phyloP scores from a whole-genome alignment of 2,329 filamentous ascomycete genomes.

The Magnaporthiopsis poae region DNA sequence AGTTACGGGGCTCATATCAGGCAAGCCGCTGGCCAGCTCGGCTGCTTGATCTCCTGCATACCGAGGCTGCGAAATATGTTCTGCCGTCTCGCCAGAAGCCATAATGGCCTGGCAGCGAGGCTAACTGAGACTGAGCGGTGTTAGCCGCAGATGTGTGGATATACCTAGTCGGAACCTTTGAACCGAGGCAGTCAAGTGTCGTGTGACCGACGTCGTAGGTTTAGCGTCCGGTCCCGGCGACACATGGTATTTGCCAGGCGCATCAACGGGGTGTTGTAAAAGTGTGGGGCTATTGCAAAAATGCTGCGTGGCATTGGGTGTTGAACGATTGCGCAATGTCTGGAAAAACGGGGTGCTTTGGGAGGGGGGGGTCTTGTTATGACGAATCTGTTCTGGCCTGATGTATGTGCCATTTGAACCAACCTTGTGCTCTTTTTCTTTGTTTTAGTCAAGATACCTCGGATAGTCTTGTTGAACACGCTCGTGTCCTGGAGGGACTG shows the following conservation, averaged over 20 bases:
- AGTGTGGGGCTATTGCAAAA: neutral
- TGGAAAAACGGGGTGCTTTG: neutral
- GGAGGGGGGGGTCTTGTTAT: neutral
- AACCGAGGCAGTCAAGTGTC: neutral
- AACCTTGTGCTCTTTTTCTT: neutral
- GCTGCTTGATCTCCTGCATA: slow-evolving; percentile 8
- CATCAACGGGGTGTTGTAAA: neutral
- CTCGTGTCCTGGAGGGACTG: no score
- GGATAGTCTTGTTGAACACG: neutral
- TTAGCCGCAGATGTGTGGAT: neutral
- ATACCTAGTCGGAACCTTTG: neutral
- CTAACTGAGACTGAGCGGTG: neutral
- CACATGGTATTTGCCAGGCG: neutral
- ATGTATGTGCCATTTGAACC: neutral
- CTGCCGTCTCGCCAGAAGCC: neutral
- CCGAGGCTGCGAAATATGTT: neutral
- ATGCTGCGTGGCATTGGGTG: neutral
- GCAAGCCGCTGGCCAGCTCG: slow-evolving; percentile 35
- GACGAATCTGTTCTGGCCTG: neutral
- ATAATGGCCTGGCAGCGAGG: neutral
- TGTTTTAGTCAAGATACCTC: neutral
- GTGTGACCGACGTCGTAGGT: neutral
- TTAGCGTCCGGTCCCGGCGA: slow-evolving; percentile 6
- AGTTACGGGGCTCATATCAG: slow-evolving; percentile 55
- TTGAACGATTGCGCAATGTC: neutral